A percentile compares a stretch with the other conserved stretches of the same genome.
Conservation (phyloP, 2,329 filamentous ascomycete species). For the Coniella lustricola region DNA sequence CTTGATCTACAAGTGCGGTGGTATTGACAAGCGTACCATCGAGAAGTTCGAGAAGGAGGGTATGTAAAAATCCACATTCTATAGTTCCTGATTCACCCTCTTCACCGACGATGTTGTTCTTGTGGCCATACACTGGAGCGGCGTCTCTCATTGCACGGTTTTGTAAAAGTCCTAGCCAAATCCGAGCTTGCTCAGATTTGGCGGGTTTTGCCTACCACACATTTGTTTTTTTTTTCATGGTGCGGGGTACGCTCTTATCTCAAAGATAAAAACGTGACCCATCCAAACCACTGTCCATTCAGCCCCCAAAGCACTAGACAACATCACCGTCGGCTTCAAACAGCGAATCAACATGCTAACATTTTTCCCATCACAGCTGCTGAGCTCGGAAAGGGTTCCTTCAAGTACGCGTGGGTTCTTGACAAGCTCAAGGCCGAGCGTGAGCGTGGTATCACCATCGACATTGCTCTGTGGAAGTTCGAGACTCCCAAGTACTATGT, state of each 20-base stretch:
- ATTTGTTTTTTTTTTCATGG: slow-evolving; percentile 16
- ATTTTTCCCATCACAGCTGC: slow-evolving; percentile 53
- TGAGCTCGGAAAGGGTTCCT: slow-evolving; percentile 99
- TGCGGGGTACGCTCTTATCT: slow-evolving; percentile 16
- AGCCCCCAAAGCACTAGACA: neutral
- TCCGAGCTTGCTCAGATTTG: neutral
- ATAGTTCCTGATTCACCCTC: neutral
- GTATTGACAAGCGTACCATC: slow-evolving; percentile 99
- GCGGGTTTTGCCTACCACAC: slow-evolving; percentile 16
- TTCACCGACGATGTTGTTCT: no score
- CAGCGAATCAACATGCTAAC: slow-evolving; percentile 4
- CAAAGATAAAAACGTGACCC: slow-evolving; percentile 7
- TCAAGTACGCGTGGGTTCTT: slow-evolving; percentile 99
- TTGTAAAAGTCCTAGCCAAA: neutral
- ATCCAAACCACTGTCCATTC: neutral
- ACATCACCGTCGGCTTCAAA: neutral
- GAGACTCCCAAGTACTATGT: slow-evolving; percentile 97
- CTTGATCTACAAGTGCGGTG: slow-evolving; percentile 99
- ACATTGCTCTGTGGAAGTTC: slow-evolving; percentile 99
- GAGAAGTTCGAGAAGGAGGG: slow-evolving; percentile 99
- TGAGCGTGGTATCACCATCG: slow-evolving; percentile 99
- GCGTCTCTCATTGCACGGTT: no score
- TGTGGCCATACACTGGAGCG: no score
- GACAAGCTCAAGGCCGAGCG: slow-evolving; percentile 99
- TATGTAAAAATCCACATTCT: slow-evolving; percentile 37